phyloP scores from a whole-genome alignment of 345 rosid genomes.

The Aethionema arabicum region DNA sequence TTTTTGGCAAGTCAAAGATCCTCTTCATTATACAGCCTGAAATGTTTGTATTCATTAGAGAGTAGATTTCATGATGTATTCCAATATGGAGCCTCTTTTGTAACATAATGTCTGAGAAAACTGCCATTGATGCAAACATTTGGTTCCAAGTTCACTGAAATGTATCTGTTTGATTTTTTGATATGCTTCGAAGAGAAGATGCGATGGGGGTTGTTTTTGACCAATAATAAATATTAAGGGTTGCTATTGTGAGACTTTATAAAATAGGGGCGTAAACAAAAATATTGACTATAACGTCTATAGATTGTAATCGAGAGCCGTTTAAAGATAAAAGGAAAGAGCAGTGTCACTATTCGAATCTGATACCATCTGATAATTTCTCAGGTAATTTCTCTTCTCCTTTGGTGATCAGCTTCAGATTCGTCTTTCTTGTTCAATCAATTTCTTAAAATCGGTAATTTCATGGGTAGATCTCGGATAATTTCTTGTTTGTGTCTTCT shows the following conservation, averaged over 20 bases:
- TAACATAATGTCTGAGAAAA: no score
- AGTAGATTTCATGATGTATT: slow-evolving; percentile 9
- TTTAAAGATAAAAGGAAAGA: slow-evolving; percentile 20
- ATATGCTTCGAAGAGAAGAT: no score
- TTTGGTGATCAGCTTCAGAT: slow-evolving; percentile 13
- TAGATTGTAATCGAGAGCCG: slow-evolving; percentile 8
- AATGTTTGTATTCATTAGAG: slow-evolving; percentile 22
- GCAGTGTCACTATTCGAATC: slow-evolving; percentile 30
- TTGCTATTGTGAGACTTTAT: not conserved
- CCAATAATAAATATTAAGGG: no score
- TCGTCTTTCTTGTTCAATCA: not conserved
- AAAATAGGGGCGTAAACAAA: not conserved
- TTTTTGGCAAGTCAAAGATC: slow-evolving; percentile 11
- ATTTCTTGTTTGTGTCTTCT: slow-evolving; percentile 9
- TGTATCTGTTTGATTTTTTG: no score
- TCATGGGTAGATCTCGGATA: slow-evolving; percentile 21
- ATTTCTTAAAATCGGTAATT: slow-evolving; percentile 6
- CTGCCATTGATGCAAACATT: no score
- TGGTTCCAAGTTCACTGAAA: no score
- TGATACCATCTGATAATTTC: slow-evolving; percentile 24
- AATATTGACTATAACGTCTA: slow-evolving; percentile 2
- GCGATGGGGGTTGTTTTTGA: no score
- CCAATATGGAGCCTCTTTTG: no score
- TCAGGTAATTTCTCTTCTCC: slow-evolving; percentile 16
- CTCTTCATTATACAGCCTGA: slow-evolving; percentile 18